These are phyloP conservation scores for Trifolium dubium DNA, from an alignment of 306 rosid genomes.

Conservation along the genomic window DNA sequence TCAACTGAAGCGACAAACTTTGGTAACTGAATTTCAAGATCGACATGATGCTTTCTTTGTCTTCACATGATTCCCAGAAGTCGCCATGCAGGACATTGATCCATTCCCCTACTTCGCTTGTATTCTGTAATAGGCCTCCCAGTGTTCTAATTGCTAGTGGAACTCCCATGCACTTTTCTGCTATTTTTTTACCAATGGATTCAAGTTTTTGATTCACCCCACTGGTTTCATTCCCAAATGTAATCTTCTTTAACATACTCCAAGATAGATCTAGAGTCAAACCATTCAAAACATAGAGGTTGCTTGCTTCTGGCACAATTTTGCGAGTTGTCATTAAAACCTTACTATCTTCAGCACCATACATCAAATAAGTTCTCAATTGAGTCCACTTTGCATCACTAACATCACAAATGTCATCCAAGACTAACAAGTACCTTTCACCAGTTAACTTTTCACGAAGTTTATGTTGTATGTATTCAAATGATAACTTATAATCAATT, in stretches of 20 bases:
- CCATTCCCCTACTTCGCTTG: conserved; percentile 20
- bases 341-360: conserved; percentile 13
- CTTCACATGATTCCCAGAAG: no score
- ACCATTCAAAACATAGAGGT: not conserved
- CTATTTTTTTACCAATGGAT: conserved; percentile 23
- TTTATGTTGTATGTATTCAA: not conserved
- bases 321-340: conserved; percentile 17
- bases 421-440: conserved; percentile 3
- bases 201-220: not conserved
- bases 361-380: conserved; percentile 10
- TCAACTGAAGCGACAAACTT: not conserved
- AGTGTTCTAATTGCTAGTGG: conserved; percentile 22
- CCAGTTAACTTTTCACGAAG: not conserved
- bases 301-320: not conserved
- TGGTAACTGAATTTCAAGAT: not conserved
- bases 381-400: not conserved
- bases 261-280: conserved; percentile 7
- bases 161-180: conserved; percentile 27
- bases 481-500: not conserved
- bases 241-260: conserved; percentile 11
- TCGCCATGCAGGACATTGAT: not conserved
- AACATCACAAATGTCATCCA: not conserved
- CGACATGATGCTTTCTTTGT: not conserved
- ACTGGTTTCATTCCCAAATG: not conserved
- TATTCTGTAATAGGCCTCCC: conserved; percentile 13